Evolutionary conservation across 192 early-diverging fungal species (phyloP).

Genomic region (Backusella parvicylindrica): DNA sequence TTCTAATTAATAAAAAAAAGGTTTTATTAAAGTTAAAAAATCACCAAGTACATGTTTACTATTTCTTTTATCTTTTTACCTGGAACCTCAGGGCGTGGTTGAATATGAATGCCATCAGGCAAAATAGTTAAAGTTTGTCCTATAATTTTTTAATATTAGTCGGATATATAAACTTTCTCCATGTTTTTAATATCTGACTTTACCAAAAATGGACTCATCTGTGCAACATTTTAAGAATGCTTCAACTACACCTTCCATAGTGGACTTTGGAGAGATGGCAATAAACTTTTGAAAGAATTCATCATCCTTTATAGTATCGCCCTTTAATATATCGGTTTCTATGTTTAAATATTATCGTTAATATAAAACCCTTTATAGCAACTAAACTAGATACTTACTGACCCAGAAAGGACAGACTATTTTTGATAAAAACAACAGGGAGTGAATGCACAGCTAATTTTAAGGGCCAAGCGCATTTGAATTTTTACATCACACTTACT

Average conservation of each 20-base stretch:
- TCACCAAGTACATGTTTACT: neutral
- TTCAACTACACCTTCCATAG: slow-evolving; percentile 21
- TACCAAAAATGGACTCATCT: slow-evolving; percentile 12
- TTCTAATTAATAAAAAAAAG: neutral
- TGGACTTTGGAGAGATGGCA: neutral
- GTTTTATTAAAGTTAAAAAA: too few relatives aligned
- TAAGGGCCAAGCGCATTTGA: neutral
- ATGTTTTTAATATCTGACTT: neutral
- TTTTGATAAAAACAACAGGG: neutral
- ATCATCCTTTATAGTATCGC: neutral
- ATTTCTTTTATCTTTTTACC: neutral
- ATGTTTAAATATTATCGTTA: neutral
- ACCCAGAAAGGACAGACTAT: slow-evolving; percentile 30
- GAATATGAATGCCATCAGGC: slow-evolving; percentile 6
- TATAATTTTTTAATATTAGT: neutral
- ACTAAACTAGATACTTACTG: neutral
- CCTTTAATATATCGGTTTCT: neutral
- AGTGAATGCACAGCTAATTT: too few relatives aligned
- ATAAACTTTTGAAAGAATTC: neutral
- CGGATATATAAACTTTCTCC: neutral
- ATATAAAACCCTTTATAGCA: neutral
- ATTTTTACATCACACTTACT: neutral
- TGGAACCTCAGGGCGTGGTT: neutral
- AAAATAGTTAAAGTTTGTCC: slow-evolving; percentile 4
- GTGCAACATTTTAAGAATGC: slow-evolving; percentile 18